Conservation (phyloP, 257 asterid genomes). For the Fraxinus quadrangulata region DNA sequence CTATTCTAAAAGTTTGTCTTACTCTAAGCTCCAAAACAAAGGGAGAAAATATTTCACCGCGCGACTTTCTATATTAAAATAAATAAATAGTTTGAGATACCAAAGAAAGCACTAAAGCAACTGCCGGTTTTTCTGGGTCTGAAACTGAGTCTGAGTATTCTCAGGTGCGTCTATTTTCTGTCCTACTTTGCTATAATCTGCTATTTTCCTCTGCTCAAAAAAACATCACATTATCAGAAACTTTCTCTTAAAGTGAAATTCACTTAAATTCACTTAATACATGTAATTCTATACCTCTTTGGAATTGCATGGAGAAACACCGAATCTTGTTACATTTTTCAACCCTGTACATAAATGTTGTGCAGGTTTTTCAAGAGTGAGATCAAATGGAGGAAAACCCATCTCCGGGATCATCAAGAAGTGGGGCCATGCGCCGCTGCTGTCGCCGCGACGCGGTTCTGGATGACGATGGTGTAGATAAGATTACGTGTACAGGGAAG, state of each 20-base stretch:
- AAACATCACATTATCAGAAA: neutral
- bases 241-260: neutral
- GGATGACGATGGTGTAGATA: slow-evolving; percentile 42
- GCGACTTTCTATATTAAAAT: slow-evolving; percentile 9
- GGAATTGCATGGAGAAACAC: slow-evolving; percentile 43
- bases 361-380: slow-evolving; percentile 25
- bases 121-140: neutral
- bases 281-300: neutral
- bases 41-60: slow-evolving; percentile 20
- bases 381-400: slow-evolving; percentile 34
- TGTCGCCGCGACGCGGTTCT: slow-evolving; percentile 20
- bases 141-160: neutral
- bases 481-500: slow-evolving; percentile 58
- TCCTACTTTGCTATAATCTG: slow-evolving; percentile 2
- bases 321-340: too few species aligned
- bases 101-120: slow-evolving; percentile 1
- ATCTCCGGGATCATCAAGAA: slow-evolving; percentile 27
- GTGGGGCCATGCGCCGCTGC: too few species aligned
- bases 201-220: neutral
- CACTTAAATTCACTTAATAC: too few species aligned
- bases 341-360: neutral
- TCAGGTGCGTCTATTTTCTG: slow-evolving; percentile 28
- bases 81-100: neutral
- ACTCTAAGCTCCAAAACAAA: neutral
- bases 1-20: neutral